Evolutionary conservation across 2,329 filamentous ascomycete species (phyloP), one percentile per base, ranked within the genome.

Genomic region (Fusarium cicatricum): DNA sequence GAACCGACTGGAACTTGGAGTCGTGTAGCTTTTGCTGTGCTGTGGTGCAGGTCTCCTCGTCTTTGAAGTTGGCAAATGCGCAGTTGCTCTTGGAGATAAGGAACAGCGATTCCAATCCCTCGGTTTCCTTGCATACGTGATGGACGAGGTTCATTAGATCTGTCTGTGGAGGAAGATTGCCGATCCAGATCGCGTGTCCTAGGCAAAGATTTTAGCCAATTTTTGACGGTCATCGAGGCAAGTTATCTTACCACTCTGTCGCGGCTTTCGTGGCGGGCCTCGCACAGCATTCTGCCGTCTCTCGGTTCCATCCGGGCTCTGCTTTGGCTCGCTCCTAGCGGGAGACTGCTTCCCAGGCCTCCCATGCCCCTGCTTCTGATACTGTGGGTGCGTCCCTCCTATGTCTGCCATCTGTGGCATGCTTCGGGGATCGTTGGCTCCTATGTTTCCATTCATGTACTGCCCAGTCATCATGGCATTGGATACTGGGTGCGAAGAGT

Each of bases 51-150:
- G 87, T 86, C 3, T 80, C 77, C 67, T 97, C 92, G 44, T 91
- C 90, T 60, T 88, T 90, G 73, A 96, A 98, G 70, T 98, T 98
- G 62, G 96, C 92, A 77, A 98, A 98, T 0, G 93, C 94, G 70
- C 94, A 98, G 71, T 97, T 97, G 72, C 93, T 97, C 74, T 97
- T 97, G 0, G 93, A 94, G 34, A 98, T 98, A 31, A 98, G 78
- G 65, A 98, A 97, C 1, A 98, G 79, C 40, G 92, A 97, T 71
- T 97, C 90, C 17, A 98, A 85, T 2, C 92, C 85, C 0, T 82
- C 83, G 0, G 91, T 88, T 62, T 93, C 89, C 60, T 85, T 86
- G 58, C 91, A 96, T 53, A 97, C 95, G 71, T 97, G 91, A 55
- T 95, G 87, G 46, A 97, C 96, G n/a, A 98, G 78, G 54, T 85